Evolutionary conservation across 164 flowering plant species (phyloP).

Genomic region (Amborella trichopoda): DNA sequence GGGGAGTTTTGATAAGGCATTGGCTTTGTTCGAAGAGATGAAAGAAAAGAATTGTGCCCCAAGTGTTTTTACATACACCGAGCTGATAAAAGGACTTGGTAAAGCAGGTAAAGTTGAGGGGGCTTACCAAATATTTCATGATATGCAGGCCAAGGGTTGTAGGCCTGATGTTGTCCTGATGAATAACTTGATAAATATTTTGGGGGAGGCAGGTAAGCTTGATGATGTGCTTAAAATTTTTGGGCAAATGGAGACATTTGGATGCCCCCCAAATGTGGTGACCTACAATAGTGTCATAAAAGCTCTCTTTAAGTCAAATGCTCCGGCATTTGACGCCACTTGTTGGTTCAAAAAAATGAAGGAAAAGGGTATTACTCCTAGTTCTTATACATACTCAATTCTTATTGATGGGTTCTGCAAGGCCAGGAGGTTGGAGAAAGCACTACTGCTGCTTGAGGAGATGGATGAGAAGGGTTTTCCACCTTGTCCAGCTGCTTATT

Average conservation of each 20-base stretch:
- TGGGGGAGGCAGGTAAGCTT: slow-evolving; percentile 58
- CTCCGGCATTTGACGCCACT: slow-evolving; percentile 47
- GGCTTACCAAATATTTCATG: slow-evolving; percentile 45
- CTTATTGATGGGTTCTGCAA: slow-evolving; percentile 93
- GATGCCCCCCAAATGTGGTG: slow-evolving; percentile 66
- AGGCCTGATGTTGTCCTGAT: slow-evolving; percentile 80
- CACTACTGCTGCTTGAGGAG: slow-evolving; percentile 78
- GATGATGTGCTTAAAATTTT: slow-evolving; percentile 57
- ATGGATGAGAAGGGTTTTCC: slow-evolving; percentile 98
- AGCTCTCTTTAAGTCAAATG: slow-evolving; percentile 48
- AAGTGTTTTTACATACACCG: slow-evolving; percentile 86
- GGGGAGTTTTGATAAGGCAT: slow-evolving; percentile 50
- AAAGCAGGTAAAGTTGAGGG: slow-evolving; percentile 70
- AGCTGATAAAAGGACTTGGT: slow-evolving; percentile 80
- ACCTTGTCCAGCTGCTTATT: slow-evolving; percentile 92
- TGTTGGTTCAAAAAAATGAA: slow-evolving; percentile 84
- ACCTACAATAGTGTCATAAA: slow-evolving; percentile 79
- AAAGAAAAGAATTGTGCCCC: slow-evolving; percentile 38
- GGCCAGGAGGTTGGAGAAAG: slow-evolving; percentile 77
- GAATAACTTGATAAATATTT: slow-evolving; percentile 64
- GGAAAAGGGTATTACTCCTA: slow-evolving; percentile 49
- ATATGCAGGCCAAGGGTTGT: slow-evolving; percentile 48
- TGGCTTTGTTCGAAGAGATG: slow-evolving; percentile 60
- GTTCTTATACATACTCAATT: slow-evolving; percentile 78
- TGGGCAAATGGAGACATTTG: slow-evolving; percentile 44